Percentiles rank a stretch among this genome's conserved stretches.
Evolutionary conservation across 257 asterid species (phyloP).

Genomic region (Nicotiana benthamiana): DNA sequence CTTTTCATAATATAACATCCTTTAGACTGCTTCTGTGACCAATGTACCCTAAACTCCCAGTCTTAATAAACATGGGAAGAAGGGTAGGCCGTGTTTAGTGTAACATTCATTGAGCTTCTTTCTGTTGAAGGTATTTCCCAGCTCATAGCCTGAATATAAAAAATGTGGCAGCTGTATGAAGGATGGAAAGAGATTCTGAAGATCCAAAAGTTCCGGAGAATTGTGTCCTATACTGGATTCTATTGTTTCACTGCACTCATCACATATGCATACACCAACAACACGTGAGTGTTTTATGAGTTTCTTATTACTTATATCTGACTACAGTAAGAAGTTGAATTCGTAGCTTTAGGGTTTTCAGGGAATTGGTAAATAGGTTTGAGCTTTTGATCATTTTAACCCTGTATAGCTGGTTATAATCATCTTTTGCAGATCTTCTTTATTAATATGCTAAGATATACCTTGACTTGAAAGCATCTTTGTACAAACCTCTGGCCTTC

Average conservation of each 20-base stretch:
- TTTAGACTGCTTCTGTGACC: background rate
- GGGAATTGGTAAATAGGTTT: background rate
- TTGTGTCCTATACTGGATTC: constrained; percentile 72
- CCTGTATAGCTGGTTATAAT: background rate
- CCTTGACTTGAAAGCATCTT: background rate
- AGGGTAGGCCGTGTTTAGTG: background rate
- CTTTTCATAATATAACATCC: background rate
- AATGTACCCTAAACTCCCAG: background rate
- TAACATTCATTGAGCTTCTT: background rate
- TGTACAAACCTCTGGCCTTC: background rate
- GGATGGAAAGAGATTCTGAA: constrained; percentile 61
- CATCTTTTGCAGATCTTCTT: background rate
- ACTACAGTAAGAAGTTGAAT: background rate
- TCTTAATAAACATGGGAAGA: background rate
- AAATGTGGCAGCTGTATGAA: constrained; percentile 37
- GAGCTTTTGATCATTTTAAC: background rate
- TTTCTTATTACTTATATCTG: background rate
- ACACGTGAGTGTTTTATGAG: constrained; percentile 49
- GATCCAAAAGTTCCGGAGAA: constrained; percentile 83
- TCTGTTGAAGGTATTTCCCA: background rate
- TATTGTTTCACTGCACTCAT: constrained; percentile 52
- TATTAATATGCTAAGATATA: background rate
- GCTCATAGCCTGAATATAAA: constrained; percentile 17
- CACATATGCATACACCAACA: constrained; percentile 70
- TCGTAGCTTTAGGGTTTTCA: background rate